Conservation (phyloP, 345 rosid species). For the Pistacia atlantica region DNA sequence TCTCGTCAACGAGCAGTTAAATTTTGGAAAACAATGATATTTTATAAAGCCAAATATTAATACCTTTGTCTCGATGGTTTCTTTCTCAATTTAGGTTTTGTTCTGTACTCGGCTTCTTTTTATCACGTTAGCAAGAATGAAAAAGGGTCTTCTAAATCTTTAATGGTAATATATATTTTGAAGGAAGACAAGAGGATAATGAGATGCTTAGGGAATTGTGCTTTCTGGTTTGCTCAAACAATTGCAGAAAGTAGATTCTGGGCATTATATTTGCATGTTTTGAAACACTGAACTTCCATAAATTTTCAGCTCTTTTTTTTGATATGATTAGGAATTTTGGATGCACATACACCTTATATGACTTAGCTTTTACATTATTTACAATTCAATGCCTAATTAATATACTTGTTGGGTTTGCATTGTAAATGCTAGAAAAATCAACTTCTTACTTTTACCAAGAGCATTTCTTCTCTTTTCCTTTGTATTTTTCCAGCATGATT, state of each 20-base stretch:
- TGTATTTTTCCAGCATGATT: no score
- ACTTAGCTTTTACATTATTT: neutral
- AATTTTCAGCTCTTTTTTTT: neutral
- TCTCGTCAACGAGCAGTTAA: conserved; percentile 24
- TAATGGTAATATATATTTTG: neutral
- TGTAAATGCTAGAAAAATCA: no score
- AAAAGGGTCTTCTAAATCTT: neutral
- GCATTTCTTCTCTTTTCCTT: neutral
- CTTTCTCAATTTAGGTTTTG: neutral
- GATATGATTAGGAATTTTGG: no score
- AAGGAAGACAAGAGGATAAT: neutral
- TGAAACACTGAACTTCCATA: neutral
- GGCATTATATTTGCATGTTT: neutral
- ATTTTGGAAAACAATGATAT: conserved; percentile 2
- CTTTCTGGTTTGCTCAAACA: neutral
- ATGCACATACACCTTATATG: neutral
- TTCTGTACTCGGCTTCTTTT: no score
- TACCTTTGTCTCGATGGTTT: neutral
- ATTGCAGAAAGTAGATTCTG: neutral
- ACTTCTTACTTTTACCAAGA: no score
- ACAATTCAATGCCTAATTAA: neutral
- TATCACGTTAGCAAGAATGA: neutral
- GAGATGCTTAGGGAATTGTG: neutral
- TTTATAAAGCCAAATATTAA: neutral
- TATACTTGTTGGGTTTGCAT: neutral